A percentile compares a stretch with the other conserved stretches of the same genome.
Evolutionary conservation across 108 stramenopile species (phyloP).

Genomic region (Aurantiochytrium sp.): DNA sequence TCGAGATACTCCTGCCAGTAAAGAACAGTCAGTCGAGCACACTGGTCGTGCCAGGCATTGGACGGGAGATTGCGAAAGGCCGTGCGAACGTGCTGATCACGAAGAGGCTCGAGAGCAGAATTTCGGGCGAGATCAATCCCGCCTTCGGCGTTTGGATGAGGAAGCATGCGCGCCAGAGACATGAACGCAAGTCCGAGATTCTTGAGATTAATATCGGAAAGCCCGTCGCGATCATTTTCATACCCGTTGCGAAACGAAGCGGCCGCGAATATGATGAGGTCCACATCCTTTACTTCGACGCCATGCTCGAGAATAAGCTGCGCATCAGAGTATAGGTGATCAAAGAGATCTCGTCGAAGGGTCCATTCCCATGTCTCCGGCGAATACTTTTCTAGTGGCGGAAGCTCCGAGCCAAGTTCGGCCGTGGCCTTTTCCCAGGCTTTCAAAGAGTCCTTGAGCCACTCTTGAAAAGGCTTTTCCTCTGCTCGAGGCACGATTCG

Average conservation of each 20-base stretch:
- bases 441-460: not conserved
- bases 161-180: conserved; percentile 27
- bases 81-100: not conserved
- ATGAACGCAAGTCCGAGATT: conserved; percentile 58
- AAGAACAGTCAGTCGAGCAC: not conserved
- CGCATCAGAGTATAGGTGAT: conserved; percentile 44
- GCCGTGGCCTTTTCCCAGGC: conserved; percentile 11
- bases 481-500: not conserved
- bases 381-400: conserved; percentile 23
- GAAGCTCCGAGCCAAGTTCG: conserved; percentile 22
- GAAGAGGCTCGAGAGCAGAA: not conserved
- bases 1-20: not conserved
- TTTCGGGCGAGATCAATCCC: not conserved
- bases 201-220: conserved; percentile 32
- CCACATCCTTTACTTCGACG: not conserved
- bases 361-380: conserved; percentile 57
- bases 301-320: conserved; percentile 46
- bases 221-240: conserved; percentile 22
- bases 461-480: not conserved
- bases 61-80: not conserved
- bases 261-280: not conserved
- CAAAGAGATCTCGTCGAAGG: conserved; percentile 42
- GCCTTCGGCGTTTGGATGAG: not conserved
- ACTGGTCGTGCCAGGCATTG: not conserved
- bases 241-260: conserved; percentile 33